Conservation (phyloP, 176 grass and related monocot genomes). For the Pontederia crassipes region DNA sequence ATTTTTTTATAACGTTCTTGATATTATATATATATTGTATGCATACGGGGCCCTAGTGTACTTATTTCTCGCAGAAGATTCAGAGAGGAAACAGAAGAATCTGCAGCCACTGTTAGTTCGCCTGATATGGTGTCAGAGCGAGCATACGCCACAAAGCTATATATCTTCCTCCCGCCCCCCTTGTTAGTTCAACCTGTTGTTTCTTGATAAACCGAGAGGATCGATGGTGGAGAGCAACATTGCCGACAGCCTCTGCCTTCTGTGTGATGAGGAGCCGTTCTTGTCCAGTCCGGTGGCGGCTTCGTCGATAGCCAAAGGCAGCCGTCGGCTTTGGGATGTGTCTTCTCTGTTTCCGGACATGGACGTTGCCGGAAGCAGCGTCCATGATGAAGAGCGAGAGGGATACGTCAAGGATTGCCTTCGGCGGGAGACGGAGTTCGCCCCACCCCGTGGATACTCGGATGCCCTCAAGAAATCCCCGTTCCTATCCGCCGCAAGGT, state of each 20-base stretch:
- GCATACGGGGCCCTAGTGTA: too few species aligned
- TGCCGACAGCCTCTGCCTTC: neutral
- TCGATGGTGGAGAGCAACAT: neutral
- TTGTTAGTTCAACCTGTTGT: neutral
- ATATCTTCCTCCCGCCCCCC: neutral
- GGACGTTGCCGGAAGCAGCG: neutral
- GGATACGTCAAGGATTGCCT: conserved; percentile 17
- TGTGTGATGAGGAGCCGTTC: conserved; percentile 17
- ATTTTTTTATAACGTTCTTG: too few species aligned
- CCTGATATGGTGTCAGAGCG: too few species aligned
- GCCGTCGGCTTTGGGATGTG: neutral
- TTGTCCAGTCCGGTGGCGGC: neutral
- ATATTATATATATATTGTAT: too few species aligned
- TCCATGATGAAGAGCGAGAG: neutral
- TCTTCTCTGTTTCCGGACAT: neutral
- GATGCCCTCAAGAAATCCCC: conserved; percentile 2
- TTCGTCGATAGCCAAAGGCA: neutral
- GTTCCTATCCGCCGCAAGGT: conserved; percentile 27
- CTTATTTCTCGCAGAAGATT: too few species aligned
- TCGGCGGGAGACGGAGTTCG: conserved; percentile 30
- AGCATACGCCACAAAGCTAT: too few species aligned
- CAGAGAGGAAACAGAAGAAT: too few species aligned
- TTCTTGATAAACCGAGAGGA: neutral
- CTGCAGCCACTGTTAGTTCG: too few species aligned
- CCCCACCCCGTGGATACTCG: conserved; percentile 27